Evolutionary conservation across 345 rosid species (phyloP).

Genomic region (Viola odorata): DNA sequence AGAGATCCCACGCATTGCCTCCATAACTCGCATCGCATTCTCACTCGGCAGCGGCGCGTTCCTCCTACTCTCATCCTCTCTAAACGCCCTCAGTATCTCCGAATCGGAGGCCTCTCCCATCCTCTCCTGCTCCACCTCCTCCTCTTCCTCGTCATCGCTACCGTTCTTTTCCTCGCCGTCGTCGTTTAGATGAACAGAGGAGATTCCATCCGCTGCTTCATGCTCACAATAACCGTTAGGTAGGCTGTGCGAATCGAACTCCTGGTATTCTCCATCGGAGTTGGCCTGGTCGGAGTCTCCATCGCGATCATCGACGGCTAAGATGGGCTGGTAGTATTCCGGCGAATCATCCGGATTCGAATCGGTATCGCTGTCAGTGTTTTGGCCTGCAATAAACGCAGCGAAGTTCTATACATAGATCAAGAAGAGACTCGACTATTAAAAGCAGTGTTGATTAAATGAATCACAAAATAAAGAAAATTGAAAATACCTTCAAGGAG

Average conservation of each 20-base stretch:
- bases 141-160: constrained; percentile 34
- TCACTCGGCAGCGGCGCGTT: constrained; percentile 62
- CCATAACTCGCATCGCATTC: constrained; percentile 58
- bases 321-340: constrained; percentile 83
- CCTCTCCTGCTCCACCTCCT: constrained; percentile 32
- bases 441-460: not conserved
- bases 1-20: constrained; percentile 79
- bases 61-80: constrained; percentile 73
- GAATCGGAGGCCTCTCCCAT: constrained; percentile 32
- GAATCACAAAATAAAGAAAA: not conserved
- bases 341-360: constrained; percentile 41
- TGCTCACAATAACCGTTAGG: constrained; percentile 40
- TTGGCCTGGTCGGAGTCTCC: constrained; percentile 14
- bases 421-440: not conserved
- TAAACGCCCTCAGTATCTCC: constrained; percentile 46
- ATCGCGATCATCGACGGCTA: constrained; percentile 33
- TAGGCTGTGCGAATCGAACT: constrained; percentile 13
- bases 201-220: constrained; percentile 38
- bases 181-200: constrained; percentile 43
- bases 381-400: constrained; percentile 34
- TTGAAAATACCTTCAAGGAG: not conserved
- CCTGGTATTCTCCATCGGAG: constrained; percentile 31
- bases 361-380: constrained; percentile 66
- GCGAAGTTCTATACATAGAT: not conserved
- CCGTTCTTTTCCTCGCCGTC: constrained; percentile 33